Conservation (phyloP, 805 yeast genomes). For the Saccharomycopsis sp. region DNA sequence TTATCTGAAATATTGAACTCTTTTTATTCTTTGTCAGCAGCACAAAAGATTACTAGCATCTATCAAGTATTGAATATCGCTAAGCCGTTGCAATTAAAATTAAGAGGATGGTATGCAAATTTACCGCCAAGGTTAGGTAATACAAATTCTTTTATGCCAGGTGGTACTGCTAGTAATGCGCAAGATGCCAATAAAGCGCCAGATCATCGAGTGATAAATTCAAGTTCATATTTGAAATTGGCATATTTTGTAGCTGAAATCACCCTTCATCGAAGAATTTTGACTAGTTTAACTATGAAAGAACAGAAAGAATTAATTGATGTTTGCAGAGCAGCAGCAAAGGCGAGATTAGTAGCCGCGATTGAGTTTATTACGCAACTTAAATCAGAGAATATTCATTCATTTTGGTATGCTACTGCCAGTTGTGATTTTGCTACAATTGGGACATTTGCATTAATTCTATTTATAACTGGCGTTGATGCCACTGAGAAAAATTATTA, state of each 20-base stretch:
- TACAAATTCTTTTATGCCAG: conserved; percentile 31
- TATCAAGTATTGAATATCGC: conserved; percentile 68
- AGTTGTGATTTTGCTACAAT: conserved; percentile 72
- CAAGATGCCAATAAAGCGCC: conserved; percentile 23
- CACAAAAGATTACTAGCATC: conserved; percentile 47
- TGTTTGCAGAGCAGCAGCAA: conserved; percentile 83
- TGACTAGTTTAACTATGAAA: conserved; percentile 40
- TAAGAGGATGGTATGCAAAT: conserved; percentile 73
- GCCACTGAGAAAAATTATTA: conserved; percentile 59
- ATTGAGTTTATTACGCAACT: conserved; percentile 70
- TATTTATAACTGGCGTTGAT: conserved; percentile 59
- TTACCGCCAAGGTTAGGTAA: conserved; percentile 59
- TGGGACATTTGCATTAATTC: conserved; percentile 80
- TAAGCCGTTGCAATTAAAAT: conserved; percentile 67
- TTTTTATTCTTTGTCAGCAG: conserved; percentile 66
- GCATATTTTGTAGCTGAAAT: conserved; percentile 89
- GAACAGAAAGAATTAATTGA: conserved; percentile 47
- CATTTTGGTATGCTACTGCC: conserved; percentile 86
- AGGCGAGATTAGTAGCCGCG: conserved; percentile 73
- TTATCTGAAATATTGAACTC: conserved; percentile 64
- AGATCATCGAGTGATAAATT: conserved; percentile 54
- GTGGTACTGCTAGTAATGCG: background rate
- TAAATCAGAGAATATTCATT: conserved; percentile 74
- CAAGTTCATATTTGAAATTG: conserved; percentile 73
- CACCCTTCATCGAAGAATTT: conserved; percentile 73